A percentile compares a stretch with the other conserved stretches of the same genome.
phyloP scores from a whole-genome alignment of 2,329 filamentous ascomycete species.

The Cryphonectria parasitica region DNA sequence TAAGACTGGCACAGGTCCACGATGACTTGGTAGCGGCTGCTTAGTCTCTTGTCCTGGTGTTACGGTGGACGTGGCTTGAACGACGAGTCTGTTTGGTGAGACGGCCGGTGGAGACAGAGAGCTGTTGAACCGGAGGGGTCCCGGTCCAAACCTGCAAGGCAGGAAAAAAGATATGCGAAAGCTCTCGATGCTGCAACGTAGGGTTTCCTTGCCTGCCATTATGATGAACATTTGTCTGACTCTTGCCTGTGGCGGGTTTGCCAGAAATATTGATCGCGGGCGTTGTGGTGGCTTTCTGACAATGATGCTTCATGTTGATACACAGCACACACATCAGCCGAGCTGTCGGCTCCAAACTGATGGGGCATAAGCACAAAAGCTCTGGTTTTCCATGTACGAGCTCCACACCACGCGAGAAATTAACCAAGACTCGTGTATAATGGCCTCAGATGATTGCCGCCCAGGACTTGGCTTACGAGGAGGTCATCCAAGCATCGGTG shows the following conservation, averaged over 20 bases:
- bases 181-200: slow-evolving; percentile 15
- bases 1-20: not conserved
- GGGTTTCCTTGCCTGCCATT: slow-evolving; percentile 1
- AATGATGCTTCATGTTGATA: slow-evolving; percentile 1
- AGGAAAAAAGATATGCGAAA: slow-evolving; percentile 5
- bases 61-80: not conserved
- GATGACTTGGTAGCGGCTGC: not conserved
- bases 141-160: not conserved
- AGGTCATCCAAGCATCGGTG: slow-evolving; percentile 25
- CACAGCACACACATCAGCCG: not conserved
- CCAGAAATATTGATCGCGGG: not conserved
- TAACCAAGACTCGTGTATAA: slow-evolving; percentile 10
- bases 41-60: not conserved
- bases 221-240: not conserved
- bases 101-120: slow-evolving; percentile 5
- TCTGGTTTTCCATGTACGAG: slow-evolving; percentile 10
- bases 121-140: not conserved
- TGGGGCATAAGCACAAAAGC: not conserved
- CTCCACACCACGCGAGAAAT: slow-evolving; percentile 14
- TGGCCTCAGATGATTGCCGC: slow-evolving; percentile 11
- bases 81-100: not conserved
- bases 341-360: not conserved
- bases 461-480: slow-evolving; percentile 13
- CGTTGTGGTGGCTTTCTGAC: not conserved
- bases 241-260: not conserved